Base-by-base conservation (phyloP, 139 green algal genomes). In the Micromonas commoda region DNA sequence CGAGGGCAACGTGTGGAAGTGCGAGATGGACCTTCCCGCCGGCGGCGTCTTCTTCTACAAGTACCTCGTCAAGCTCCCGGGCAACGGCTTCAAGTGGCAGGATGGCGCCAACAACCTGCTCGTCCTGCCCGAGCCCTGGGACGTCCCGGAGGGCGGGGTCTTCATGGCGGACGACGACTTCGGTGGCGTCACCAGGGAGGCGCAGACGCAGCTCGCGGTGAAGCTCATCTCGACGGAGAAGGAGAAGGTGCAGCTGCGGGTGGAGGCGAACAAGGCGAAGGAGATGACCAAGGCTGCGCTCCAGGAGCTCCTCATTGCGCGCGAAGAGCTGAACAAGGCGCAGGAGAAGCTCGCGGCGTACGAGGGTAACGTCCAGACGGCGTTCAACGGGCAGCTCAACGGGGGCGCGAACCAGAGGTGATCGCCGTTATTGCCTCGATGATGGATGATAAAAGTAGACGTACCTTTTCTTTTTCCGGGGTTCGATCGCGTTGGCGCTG, bases 31-130 rank as follows among this genome's bases (percentile, higher is more conserved):
- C 1, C 45, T 81, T 6, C 77, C 67, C 16, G 51, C 65, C 33
- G 64, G 64, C n/a, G 77, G 39, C 2, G 38, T 66, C 23, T 76
- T 77, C 51, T 81, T 81, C 45, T 81, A 81, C 77, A 81, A 81
- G 52, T 81, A 81, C 39, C 19, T 75, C 65, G 60, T 81, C 24
- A 6, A 70, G 35, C n/a, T 24, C 26, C 19, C 29, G 2, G 63
- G 66, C 21, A 21, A 26, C 2, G 6, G 4, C 2, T 29, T 69
- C 28, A 21, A 29, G 66, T 81, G 77, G 77, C 77, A 81, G 34
- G 57, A 81, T 26, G 77, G 77, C 19, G 51, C n/a, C 13, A 81
- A 81, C 66, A 45, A 54, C 65, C 33, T 81, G 37, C 33, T 81
- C 19, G 53, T 70, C 0, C 20, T 79, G 2, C 77, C 77, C 20